A percentile compares a stretch with the other conserved stretches of the same genome.
These are phyloP conservation scores for Spongiforma sp. DNA, from an alignment of 1,284 basidiomycete genomes.

Conservation along the genomic window DNA sequence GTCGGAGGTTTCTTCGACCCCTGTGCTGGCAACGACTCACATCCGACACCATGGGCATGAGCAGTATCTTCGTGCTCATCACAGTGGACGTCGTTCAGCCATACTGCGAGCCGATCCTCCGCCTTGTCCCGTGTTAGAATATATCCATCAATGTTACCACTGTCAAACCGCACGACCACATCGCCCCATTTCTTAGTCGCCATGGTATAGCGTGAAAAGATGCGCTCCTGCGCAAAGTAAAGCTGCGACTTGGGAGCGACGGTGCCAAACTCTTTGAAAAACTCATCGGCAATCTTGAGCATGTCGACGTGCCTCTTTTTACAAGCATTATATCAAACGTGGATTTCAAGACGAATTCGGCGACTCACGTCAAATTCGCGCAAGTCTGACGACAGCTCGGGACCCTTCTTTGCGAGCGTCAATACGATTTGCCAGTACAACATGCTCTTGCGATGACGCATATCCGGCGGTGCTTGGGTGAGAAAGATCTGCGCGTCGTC, in stretches of 20 bases:
- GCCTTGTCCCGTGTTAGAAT: constrained; percentile 40
- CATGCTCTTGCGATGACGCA: constrained; percentile 58
- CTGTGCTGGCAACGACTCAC: constrained; percentile 40
- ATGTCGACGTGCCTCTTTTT: constrained; percentile 47
- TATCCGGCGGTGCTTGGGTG: constrained; percentile 60
- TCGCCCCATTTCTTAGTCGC: constrained; percentile 51
- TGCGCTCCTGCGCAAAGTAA: constrained; percentile 51
- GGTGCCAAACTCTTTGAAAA: constrained; percentile 47
- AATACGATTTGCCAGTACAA: constrained; percentile 61
- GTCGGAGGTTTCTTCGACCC: constrained; percentile 40
- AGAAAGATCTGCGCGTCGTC: constrained; percentile 63
- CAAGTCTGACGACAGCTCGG: constrained; percentile 51
- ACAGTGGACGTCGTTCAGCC: constrained; percentile 50
- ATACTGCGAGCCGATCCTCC: constrained; percentile 57
- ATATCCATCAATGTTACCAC: constrained; percentile 22
- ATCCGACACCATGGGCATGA: constrained; percentile 23
- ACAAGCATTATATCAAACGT: background rate
- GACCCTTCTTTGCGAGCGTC: constrained; percentile 52
- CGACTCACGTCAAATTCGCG: constrained; percentile 49
- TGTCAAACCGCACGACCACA: constrained; percentile 44
- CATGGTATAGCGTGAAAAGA: constrained; percentile 46
- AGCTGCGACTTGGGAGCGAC: constrained; percentile 51
- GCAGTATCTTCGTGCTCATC: constrained; percentile 45
- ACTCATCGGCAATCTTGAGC: constrained; percentile 53
- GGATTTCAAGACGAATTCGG: background rate